Evolutionary conservation across 371 early-diverging fungal species (phyloP).

Genomic region (Mucor piriformis): DNA sequence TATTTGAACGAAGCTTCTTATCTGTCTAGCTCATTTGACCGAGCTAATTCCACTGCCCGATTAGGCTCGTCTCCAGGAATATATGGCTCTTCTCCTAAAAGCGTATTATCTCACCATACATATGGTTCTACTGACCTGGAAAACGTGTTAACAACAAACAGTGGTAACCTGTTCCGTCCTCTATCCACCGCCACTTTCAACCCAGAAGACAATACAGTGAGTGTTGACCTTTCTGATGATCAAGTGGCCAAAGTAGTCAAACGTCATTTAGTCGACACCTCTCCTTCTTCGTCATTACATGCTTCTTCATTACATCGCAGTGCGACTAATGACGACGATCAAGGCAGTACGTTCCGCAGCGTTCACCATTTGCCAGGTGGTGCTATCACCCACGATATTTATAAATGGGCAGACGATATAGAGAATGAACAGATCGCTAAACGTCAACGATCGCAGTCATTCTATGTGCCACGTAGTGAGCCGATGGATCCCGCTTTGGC

Average conservation of each 20-base stretch:
- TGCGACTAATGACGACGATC: conserved; percentile 13
- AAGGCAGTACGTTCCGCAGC: conserved; percentile 13
- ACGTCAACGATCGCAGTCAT: conserved; percentile 45
- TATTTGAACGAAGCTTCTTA: conserved; percentile 11
- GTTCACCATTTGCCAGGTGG: conserved; percentile 56
- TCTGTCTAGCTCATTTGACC: conserved; percentile 38
- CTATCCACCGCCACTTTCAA: conserved; percentile 40
- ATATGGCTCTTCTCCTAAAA: conserved; percentile 34
- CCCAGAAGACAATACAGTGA: conserved; percentile 44
- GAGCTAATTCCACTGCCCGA: conserved; percentile 38
- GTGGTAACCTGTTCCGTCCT: conserved; percentile 35
- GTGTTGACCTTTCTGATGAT: conserved; percentile 61
- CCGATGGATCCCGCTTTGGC: conserved; percentile 43
- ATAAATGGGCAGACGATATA: conserved; percentile 56
- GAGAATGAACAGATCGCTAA: conserved; percentile 38
- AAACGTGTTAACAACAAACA: conserved; percentile 28
- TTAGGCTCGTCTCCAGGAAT: conserved; percentile 36
- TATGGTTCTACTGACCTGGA: conserved; percentile 45
- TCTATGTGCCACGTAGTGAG: conserved; percentile 36
- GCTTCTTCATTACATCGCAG: conserved; percentile 25
- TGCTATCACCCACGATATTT: conserved; percentile 63
- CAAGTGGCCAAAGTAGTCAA: conserved; percentile 71
- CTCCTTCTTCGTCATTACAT: conserved; percentile 34
- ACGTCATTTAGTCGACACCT: conserved; percentile 64
- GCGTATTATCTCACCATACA: conserved; percentile 29